Evolutionary conservation across 257 asterid genomes (phyloP), one percentile per base, ranked within the genome.

Genomic region (Plantago elongata): DNA sequence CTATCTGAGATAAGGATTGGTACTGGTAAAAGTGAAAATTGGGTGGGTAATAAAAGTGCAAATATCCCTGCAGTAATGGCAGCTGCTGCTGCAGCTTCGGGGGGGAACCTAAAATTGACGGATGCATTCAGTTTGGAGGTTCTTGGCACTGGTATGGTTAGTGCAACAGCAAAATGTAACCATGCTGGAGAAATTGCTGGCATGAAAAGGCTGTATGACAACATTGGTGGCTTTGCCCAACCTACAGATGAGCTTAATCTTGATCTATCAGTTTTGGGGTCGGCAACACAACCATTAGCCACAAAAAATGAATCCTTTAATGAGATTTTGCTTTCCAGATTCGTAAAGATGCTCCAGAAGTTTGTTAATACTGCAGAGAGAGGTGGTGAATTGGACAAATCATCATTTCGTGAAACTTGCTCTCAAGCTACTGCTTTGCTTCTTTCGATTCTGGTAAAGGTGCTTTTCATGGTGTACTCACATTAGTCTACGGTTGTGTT

Each of bases 141-240:
- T 65, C 96, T 93, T 18, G 85, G 96, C 67, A 93, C 97, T 58
- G 96, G 99, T 65, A 79, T 93, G 72, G 89, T 90, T 55, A 93
- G 99, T 72, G 99, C 99, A 45, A 84, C 97, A 16, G 90, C 85
- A 38, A 93, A 93, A 77, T 87, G 95, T 78, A 93, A 93, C 72
- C 96, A 87, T 74, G 95, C 99, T 72, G 99, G 99, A 70, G 99
- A 93, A 90, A 93, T 93, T 71, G 95, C 87, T 18, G 97, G 99
- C 76, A 93, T 93, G 99, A 89, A 80, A 79, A 85, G 99, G 75
- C 76, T 93, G 77, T 93, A 77, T 64, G 97, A 89, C 74, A 85
- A 86, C 71, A 82, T 93, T 15, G 95, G 95, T 49, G 96, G 94
- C 48, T 78, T 84, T 56, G 76, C 82, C 56, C 59, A 55, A 37